These are phyloP conservation scores for Calvatia gigantea DNA, from an alignment of 768 basidiomycete species.

Conservation along the genomic window DNA sequence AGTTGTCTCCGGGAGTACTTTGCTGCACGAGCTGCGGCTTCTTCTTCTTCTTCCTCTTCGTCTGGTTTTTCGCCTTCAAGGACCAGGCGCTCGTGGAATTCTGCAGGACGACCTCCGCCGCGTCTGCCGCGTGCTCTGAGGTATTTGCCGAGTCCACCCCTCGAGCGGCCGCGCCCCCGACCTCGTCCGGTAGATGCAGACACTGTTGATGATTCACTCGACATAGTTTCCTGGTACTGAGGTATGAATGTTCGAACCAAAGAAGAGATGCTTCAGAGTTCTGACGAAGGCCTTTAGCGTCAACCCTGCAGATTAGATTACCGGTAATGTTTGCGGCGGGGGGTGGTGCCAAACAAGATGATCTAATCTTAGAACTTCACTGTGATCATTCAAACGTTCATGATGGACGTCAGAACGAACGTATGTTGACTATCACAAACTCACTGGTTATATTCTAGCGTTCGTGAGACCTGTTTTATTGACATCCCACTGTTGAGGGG, in stretches of 20 bases:
- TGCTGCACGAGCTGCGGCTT: constrained; percentile 42
- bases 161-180: constrained; percentile 51
- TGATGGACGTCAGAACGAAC: too few relatives aligned
- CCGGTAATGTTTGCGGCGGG: background rate
- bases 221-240: constrained; percentile 1
- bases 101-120: constrained; percentile 59
- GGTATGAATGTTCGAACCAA: too few relatives aligned
- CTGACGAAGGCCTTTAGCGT: too few relatives aligned
- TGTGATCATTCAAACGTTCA: too few relatives aligned
- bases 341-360: background rate
- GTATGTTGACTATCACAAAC: too few relatives aligned
- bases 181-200: constrained; percentile 28
- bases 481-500: too few relatives aligned
- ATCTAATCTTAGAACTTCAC: background rate
- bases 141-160: constrained; percentile 73
- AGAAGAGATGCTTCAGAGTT: too few relatives aligned
- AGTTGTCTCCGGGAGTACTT: constrained; percentile 60
- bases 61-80: constrained; percentile 55
- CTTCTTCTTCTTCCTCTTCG: constrained; percentile 45
- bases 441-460: too few relatives aligned
- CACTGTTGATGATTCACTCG: background rate
- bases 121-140: constrained; percentile 64
- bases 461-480: too few relatives aligned
- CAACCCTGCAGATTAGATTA: constrained; percentile 4
- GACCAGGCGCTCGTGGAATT: constrained; percentile 56